Conservation (phyloP, 345 rosid species). For the Linum usitatissimum region DNA sequence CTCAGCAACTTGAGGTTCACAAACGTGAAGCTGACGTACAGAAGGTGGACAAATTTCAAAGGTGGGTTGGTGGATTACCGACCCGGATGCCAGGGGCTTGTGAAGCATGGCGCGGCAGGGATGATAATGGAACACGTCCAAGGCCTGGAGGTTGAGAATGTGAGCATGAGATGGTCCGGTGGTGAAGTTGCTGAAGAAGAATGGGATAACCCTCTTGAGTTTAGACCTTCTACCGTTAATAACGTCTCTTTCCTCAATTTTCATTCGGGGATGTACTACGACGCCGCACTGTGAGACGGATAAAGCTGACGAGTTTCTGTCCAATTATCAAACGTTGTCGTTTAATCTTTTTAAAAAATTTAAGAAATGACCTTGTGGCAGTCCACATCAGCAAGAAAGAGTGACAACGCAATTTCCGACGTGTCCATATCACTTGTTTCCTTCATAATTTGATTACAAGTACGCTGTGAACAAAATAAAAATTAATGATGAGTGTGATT, state of each 20-base stretch:
- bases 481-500: too few relatives aligned
- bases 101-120: conserved; percentile 61
- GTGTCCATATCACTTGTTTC: too few relatives aligned
- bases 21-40: conserved; percentile 47
- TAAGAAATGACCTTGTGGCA: too few relatives aligned
- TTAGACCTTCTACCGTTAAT: conserved; percentile 69
- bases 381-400: too few relatives aligned
- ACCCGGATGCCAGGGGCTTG: conserved; percentile 83
- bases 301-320: too few relatives aligned
- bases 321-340: too few relatives aligned
- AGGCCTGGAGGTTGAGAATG: conserved; percentile 64
- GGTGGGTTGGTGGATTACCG: conserved; percentile 76
- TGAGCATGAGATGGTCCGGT: conserved; percentile 61
- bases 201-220: conserved; percentile 78
- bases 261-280: conserved; percentile 36
- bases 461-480: too few relatives aligned
- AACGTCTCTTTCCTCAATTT: conserved; percentile 53
- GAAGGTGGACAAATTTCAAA: conserved; percentile 54
- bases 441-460: too few relatives aligned
- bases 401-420: too few relatives aligned
- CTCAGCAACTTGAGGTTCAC: conserved; percentile 52
- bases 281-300: conserved; percentile 7
- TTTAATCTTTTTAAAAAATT: too few relatives aligned
- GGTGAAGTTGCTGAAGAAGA: conserved; percentile 16
- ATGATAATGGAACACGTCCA: conserved; percentile 80